Base-by-base conservation (phyloP, 257 asterid species). In the Vinca minor region DNA sequence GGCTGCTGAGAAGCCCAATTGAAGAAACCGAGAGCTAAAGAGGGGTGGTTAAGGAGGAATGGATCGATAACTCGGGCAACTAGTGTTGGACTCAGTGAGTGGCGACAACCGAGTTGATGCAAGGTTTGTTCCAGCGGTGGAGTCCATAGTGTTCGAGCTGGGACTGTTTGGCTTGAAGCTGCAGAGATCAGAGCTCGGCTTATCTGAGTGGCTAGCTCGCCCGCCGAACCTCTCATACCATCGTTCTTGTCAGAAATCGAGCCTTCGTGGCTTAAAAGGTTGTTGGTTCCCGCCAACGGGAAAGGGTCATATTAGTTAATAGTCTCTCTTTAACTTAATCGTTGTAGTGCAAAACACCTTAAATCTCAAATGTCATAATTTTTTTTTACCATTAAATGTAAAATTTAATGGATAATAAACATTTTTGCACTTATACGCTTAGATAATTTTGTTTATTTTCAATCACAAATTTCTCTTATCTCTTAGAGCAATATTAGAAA, bases 1-100 rank as follows among this genome's bases (percentile, higher is more conserved):
- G 96, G 98, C 54, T 88, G 98, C 72, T 91, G 98, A 58, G 98
- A 76, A 3, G 95, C 94, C 98, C 98, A 91, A 74, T 88, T 82
- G 83, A 91, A 88, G 89, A 91, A 91, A 59, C 98, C 98, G 55
- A 79, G 69, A 20, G 95, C 96, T 47, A 91, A 88, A 20, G 87
- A 75, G 69, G 76, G 89, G 65, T 88, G 88, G 76, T 83, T 78
- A 73, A 83, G 85, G 73, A 91, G 96, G 77, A 72, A 79, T 0
- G 96, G 95, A 66, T 91, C 95, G 81, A 91, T 86, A 63, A 88
- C 94, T 35, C 81, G 71, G 62, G 96, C 84, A 35, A 91, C 96
- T 20, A 83, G 81, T 28, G 77, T 17, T 10, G 96, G 87, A 58
- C 72, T 83, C 53, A 86, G 79, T 25, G 89, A 83, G 69, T 82